Percentiles rank a stretch among this genome's conserved stretches.
These are phyloP conservation scores for Xylaria nigripes DNA, from an alignment of 495 filamentous ascomycete genomes.

Conservation along the genomic window DNA sequence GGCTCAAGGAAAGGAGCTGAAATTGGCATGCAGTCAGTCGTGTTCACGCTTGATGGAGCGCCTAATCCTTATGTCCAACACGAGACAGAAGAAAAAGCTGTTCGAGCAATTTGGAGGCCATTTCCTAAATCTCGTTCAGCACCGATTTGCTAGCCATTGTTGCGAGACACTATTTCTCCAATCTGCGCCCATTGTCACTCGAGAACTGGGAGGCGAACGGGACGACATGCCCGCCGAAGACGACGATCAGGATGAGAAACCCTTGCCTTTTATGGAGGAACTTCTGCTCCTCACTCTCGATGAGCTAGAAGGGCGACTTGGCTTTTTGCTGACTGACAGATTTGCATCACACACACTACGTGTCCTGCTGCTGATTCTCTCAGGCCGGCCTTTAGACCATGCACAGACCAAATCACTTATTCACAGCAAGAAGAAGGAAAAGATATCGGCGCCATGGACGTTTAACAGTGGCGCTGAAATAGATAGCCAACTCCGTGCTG, in stretches of 20 bases:
- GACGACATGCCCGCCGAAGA: constrained; percentile 33
- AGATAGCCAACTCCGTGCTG: constrained; percentile 40
- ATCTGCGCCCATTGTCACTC: constrained; percentile 66
- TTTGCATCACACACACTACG: constrained; percentile 89
- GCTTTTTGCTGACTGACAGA: constrained; percentile 74
- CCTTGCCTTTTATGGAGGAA: constrained; percentile 60
- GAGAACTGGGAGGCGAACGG: constrained; percentile 50
- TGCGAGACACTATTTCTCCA: constrained; percentile 88
- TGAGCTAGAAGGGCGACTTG: constrained; percentile 75
- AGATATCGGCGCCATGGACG: constrained; percentile 47
- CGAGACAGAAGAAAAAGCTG: constrained; percentile 71
- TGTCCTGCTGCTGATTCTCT: constrained; percentile 74
- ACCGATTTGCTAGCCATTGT: constrained; percentile 93
- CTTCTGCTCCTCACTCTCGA: constrained; percentile 73
- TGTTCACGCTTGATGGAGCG: constrained; percentile 91
- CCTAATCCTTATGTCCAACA: constrained; percentile 71
- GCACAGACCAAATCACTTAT: constrained; percentile 58
- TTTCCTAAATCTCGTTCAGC: constrained; percentile 81
- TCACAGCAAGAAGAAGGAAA: constrained; percentile 85
- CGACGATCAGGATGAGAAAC: constrained; percentile 33
- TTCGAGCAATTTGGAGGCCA: constrained; percentile 82
- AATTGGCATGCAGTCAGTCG: constrained; percentile 88
- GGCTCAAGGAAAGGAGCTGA: constrained; percentile 85
- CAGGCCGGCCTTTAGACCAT: constrained; percentile 66
- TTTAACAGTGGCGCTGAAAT: constrained; percentile 31